Conservation (phyloP, 2,329 filamentous ascomycete genomes). For the Alternaria arbusti region DNA sequence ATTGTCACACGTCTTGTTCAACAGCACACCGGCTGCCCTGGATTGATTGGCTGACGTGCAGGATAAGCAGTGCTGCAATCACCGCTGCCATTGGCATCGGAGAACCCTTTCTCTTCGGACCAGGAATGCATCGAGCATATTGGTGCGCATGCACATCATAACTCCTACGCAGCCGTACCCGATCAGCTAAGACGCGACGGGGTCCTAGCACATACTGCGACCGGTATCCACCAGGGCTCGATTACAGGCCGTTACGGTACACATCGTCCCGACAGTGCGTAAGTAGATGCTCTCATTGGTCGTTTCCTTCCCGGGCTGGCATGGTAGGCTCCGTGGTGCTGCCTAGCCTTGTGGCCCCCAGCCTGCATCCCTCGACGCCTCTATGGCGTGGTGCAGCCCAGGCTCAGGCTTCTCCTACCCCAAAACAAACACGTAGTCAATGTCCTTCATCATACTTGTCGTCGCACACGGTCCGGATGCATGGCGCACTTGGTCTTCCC, state of each 20-base stretch:
- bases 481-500: slow-evolving; percentile 48
- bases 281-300: slow-evolving; percentile 56
- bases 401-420: slow-evolving; percentile 44
- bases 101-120: slow-evolving; percentile 53
- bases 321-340: slow-evolving; percentile 44
- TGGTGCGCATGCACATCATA: slow-evolving; percentile 54
- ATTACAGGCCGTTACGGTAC: slow-evolving; percentile 58
- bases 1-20: slow-evolving; percentile 45
- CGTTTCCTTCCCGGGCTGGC: slow-evolving; percentile 37
- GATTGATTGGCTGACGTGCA: slow-evolving; percentile 51
- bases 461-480: slow-evolving; percentile 49
- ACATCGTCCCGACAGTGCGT: slow-evolving; percentile 62
- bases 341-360: slow-evolving; percentile 46
- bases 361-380: slow-evolving; percentile 45
- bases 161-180: slow-evolving; percentile 52
- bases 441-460: slow-evolving; percentile 40
- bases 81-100: slow-evolving; percentile 50
- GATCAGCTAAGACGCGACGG: slow-evolving; percentile 60
- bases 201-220: slow-evolving; percentile 54
- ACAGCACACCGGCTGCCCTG: slow-evolving; percentile 33
- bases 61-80: slow-evolving; percentile 53
- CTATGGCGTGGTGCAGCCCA: slow-evolving; percentile 45
- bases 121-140: slow-evolving; percentile 56
- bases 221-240: slow-evolving; percentile 56
- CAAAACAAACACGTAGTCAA: slow-evolving; percentile 52